These are phyloP conservation scores for Vanrija sp. DNA, from an alignment of 1,284 basidiomycete species.

Conservation along the genomic window DNA sequence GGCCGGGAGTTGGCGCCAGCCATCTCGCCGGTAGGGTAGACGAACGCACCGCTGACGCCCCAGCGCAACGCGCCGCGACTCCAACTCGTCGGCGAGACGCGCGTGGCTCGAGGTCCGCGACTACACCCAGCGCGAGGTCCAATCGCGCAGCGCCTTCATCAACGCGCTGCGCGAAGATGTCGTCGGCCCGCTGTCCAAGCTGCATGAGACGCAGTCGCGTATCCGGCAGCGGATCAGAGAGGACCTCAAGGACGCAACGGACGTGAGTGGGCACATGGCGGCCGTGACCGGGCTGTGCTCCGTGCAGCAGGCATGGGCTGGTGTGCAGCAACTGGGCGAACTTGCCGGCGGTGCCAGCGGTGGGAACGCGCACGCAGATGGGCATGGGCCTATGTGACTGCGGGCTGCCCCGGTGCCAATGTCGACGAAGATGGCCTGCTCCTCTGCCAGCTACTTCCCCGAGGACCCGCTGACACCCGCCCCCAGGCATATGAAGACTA, in stretches of 20 bases:
- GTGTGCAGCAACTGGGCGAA: no score
- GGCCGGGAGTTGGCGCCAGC: no score
- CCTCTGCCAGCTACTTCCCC: no score
- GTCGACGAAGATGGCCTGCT: no score
- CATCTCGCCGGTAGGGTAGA: no score
- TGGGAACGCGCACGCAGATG: no score
- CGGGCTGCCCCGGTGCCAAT: no score
- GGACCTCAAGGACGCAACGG: conserved; percentile 70
- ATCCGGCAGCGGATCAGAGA: conserved; percentile 85
- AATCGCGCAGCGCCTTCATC: conserved; percentile 71
- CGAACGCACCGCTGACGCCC: not conserved
- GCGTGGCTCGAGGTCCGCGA: conserved; percentile 81
- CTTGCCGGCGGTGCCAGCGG: no score
- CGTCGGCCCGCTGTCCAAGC: conserved; percentile 59
- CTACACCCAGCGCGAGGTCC: conserved; percentile 77
- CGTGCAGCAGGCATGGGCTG: not conserved
- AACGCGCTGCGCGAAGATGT: conserved; percentile 66
- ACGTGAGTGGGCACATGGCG: conserved; percentile 21
- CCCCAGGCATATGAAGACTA: conserved; percentile 67
- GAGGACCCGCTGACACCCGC: not conserved
- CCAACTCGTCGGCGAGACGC: conserved; percentile 58
- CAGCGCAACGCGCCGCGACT: conserved; percentile 54
- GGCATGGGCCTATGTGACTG: no score
- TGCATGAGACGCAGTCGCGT: conserved; percentile 76
- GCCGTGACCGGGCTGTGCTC: no score